Percentiles rank a stretch among this genome's conserved stretches.
Conservation (phyloP, 805 yeast genomes). For the Spencermartinsiella europaea region DNA sequence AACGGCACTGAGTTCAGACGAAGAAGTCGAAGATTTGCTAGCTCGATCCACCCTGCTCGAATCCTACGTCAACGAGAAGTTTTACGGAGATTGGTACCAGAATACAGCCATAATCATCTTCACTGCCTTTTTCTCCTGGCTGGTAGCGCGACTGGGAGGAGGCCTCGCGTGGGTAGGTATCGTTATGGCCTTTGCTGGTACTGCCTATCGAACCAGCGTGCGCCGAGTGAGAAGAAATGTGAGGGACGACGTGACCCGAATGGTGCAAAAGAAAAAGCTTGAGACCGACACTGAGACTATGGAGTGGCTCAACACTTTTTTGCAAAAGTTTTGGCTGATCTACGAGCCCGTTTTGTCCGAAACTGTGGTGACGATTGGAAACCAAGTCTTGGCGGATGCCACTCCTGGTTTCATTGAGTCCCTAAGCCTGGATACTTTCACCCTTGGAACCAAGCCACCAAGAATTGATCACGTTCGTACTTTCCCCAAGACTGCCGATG, state of each 20-base stretch:
- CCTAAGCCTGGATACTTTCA: constrained; percentile 81
- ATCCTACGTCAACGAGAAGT: constrained; percentile 62
- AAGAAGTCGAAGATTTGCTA: constrained; percentile 66
- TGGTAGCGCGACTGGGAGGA: constrained; percentile 70
- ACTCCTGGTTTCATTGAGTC: constrained; percentile 83
- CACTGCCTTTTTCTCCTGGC: constrained; percentile 70
- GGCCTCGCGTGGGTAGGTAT: constrained; percentile 78
- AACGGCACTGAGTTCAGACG: constrained; percentile 53
- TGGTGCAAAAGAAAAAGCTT: constrained; percentile 69
- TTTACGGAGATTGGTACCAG: constrained; percentile 96
- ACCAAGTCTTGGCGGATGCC: constrained; percentile 72
- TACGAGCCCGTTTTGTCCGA: constrained; percentile 86
- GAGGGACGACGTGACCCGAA: constrained; percentile 81
- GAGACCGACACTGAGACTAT: constrained; percentile 88
- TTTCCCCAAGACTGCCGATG: constrained; percentile 81
- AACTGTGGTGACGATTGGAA: constrained; percentile 78
- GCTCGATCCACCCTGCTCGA: constrained; percentile 71
- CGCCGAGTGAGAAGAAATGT: constrained; percentile 69
- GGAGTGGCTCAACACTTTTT: constrained; percentile 90
- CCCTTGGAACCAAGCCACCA: constrained; percentile 94
- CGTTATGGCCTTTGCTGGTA: constrained; percentile 53
- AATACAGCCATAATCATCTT: constrained; percentile 64
- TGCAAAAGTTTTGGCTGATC: constrained; percentile 88
- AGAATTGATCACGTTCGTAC: constrained; percentile 88
- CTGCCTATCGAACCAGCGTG: constrained; percentile 78